phyloP scores from a whole-genome alignment of 202 grass and related monocot genomes.

The Elaeis oleifera region DNA sequence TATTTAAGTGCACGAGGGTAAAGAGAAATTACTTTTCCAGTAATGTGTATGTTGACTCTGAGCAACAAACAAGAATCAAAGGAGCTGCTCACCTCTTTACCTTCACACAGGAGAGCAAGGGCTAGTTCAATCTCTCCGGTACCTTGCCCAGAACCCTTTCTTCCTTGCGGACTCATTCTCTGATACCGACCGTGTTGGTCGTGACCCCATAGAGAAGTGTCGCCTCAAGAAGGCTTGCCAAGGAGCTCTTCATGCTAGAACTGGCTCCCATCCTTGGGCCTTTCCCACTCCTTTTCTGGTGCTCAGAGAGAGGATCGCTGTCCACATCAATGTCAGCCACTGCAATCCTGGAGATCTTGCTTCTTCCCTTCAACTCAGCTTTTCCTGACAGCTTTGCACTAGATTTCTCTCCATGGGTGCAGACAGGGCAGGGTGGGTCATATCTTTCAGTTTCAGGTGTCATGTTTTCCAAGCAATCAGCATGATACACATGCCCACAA shows the following conservation, averaged over 20 bases:
- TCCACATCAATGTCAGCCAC: constrained; percentile 35
- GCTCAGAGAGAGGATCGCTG: constrained; percentile 9
- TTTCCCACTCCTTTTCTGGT: constrained; percentile 31
- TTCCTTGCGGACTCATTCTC: constrained; percentile 57
- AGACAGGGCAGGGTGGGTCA: constrained; percentile 80
- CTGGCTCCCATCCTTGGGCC: constrained; percentile 42
- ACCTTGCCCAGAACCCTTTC: constrained; percentile 72
- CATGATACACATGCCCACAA: constrained; percentile 85
- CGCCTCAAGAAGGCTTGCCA: constrained; percentile 49
- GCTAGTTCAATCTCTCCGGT: constrained; percentile 31
- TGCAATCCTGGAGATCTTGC: constrained; percentile 36
- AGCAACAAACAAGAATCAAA: too few relatives aligned
- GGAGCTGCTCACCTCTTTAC: constrained; percentile 23
- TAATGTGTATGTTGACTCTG: too few relatives aligned
- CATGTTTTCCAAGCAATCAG: constrained; percentile 85
- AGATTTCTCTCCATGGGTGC: constrained; percentile 64
- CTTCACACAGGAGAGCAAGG: neutral
- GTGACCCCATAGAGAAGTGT: constrained; percentile 60
- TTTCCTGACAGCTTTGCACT: constrained; percentile 62
- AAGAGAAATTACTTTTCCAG: too few relatives aligned
- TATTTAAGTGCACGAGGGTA: neutral
- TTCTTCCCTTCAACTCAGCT: constrained; percentile 52
- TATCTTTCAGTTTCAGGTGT: constrained; percentile 69
- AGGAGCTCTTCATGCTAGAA: constrained; percentile 56
- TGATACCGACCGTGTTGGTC: constrained; percentile 25